Evolutionary conservation across 345 rosid species (phyloP), one percentile per base, ranked within the genome.

Genomic region (Viola odorata): DNA sequence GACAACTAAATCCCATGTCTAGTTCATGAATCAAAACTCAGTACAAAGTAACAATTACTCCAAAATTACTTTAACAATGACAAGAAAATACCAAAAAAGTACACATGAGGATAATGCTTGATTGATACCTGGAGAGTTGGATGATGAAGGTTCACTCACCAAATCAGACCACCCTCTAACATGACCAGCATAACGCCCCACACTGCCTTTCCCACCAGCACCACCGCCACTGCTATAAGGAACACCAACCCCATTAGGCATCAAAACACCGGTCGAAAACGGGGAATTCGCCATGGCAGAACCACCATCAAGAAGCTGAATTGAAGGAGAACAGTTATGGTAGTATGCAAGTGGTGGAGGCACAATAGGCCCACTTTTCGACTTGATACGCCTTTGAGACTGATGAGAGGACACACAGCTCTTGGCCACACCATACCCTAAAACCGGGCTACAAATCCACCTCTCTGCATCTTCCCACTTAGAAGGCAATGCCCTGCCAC

Each of bases 401-500:
- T 75, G 81, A 66, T 23, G 32, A 23, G 32, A 23, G 2, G 58
- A 68, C 62, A 61, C 54, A 8, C 56, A 58, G 40, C 68, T 77
- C 56, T 62, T 66, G 41, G 73, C 58, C 40, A 67, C 84, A 54
- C 75, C 80, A 57, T 76, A 79, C 3, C 77, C 75, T 11, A 81
- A 63, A 45, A 84, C 81, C 0, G 99, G 99, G 57, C 99, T 94
- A 56, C 87, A 81, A 67, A 94, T 84, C 99, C 99, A 94, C 69
- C 97, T 77, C 72, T 90, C 99, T 1, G 96, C 97, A 63, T 94
- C 96, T 60, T 90, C 99, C 97, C 99, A 94, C 53, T 94, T 94
- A 9, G 96, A 90, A 13, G 97, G 99, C 62, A 94, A 68, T 0
- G 95, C 67, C 71, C 91, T 81, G 13, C 96, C 87, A 48, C 96